Conservation (phyloP, 2,329 filamentous ascomycete genomes). For the Cercospora zeina region DNA sequence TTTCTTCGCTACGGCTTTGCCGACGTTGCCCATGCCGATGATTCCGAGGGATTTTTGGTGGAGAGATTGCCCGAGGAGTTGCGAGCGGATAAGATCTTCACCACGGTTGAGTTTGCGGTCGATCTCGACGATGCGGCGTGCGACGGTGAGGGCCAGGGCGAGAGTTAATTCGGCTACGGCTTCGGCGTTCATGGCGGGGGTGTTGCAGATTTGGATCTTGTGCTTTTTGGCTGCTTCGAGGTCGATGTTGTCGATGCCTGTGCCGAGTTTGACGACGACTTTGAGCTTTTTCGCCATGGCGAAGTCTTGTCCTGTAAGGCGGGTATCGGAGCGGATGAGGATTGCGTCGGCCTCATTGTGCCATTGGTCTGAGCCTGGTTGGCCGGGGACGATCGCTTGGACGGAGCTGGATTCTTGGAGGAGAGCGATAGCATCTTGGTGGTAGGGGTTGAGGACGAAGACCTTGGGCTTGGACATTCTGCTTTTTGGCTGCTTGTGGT, state of each 20-base stretch:
- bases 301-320: slow-evolving; percentile 31
- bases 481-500: background rate
- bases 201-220: slow-evolving; percentile 51
- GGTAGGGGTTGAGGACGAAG: slow-evolving; percentile 37
- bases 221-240: slow-evolving; percentile 47
- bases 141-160: slow-evolving; percentile 38
- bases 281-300: slow-evolving; percentile 41
- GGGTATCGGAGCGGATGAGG: slow-evolving; percentile 34
- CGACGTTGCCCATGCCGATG: slow-evolving; percentile 46
- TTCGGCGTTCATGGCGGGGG: slow-evolving; percentile 48
- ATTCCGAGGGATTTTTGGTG: slow-evolving; percentile 42
- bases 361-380: slow-evolving; percentile 27
- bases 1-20: slow-evolving; percentile 40
- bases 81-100: slow-evolving; percentile 34
- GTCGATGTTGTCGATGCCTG: slow-evolving; percentile 52
- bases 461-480: slow-evolving; percentile 17
- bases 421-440: slow-evolving; percentile 33
- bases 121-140: slow-evolving; percentile 39
- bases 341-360: slow-evolving; percentile 31
- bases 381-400: slow-evolving; percentile 29
- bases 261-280: slow-evolving; percentile 50
- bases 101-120: slow-evolving; percentile 32
- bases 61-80: slow-evolving; percentile 37
- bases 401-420: slow-evolving; percentile 24
- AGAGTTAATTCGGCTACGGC: slow-evolving; percentile 43